Base-by-base conservation (phyloP, 768 basidiomycete genomes). In the Hydnomerulius pinastri region DNA sequence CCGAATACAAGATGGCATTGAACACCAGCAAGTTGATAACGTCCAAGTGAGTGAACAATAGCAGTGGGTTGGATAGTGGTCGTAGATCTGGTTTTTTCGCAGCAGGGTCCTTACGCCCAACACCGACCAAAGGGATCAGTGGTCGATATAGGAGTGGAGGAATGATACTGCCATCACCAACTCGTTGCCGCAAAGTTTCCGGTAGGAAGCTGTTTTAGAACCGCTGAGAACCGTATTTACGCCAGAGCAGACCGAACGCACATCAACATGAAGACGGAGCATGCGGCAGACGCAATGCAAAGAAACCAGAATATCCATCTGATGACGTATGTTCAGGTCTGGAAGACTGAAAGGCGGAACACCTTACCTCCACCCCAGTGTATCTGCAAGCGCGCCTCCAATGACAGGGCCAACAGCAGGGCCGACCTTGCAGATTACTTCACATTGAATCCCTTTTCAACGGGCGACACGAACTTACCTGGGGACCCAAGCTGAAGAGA, bases 271-370 rank as follows among this genome's bases (percentile, higher is more conserved):
- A 75, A 63, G 8, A 80, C 47, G 10, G 80, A 73, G 58, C 78
- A 80, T 6, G 66, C 50, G 6, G 72, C 73, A 9, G 78, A 67
- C 2, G 74, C 59, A 27, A 83, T 82, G 49, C 73, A 74, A 9
- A 83, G 65, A 60, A 84, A 83, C 82, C 82, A 85, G 58, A 85
- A 85, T 4, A 85, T 80, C 10, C 83, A 75, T 56, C 80, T 82
- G n/a, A n/a, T n/a, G n/a, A n/a, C n/a, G n/a, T n/a, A n/a, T n/a
- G n/a, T n/a, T n/a, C n/a, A n/a, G n/a, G n/a, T n/a, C n/a, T n/a
- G n/a, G n/a, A n/a, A n/a, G n/a, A n/a, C n/a, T n/a, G n/a, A n/a
- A n/a, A n/a, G n/a, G n/a, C n/a, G n/a, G n/a, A n/a, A n/a, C n/a
- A n/a, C n/a, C 60, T 29, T 27, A 78, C 80, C 81, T 77, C 84